These are phyloP conservation scores for Fusarium sp. DNA, from an alignment of 2,329 filamentous ascomycete species.

Conservation along the genomic window DNA sequence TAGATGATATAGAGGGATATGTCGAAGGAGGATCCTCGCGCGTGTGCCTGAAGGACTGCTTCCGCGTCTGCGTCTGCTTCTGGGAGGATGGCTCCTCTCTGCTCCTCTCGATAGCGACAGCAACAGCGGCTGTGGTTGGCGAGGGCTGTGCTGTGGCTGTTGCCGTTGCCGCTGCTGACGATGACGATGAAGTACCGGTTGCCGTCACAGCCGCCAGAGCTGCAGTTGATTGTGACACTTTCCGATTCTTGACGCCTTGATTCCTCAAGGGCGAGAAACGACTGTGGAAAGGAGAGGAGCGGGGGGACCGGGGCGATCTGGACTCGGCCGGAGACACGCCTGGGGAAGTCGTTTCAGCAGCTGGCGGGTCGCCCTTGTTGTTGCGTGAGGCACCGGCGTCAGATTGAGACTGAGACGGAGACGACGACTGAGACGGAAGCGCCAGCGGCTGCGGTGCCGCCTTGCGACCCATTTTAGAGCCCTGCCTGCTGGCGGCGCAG, in stretches of 20 bases:
- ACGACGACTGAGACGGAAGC: conserved; percentile 49
- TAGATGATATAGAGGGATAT: conserved; percentile 45
- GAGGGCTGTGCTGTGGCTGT: conserved; percentile 12
- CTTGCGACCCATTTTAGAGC: conserved; percentile 66
- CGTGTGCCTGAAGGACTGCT: conserved; percentile 42
- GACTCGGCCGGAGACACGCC: conserved; percentile 50
- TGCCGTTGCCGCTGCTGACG: conserved; percentile 2
- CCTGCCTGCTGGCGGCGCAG: conserved; percentile 43
- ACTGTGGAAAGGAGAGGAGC: conserved; percentile 59
- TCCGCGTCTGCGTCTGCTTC: conserved; percentile 37
- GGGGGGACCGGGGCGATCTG: conserved; percentile 58
- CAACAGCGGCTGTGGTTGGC: conserved; percentile 30
- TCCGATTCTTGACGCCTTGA: conserved; percentile 41
- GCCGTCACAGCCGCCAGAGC: conserved; percentile 23
- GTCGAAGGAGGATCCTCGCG: conserved; percentile 40
- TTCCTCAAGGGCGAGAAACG: conserved; percentile 53
- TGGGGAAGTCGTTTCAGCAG: conserved; percentile 47
- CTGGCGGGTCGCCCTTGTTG: conserved; percentile 46
- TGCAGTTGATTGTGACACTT: conserved; percentile 40
- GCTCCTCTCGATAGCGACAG: conserved; percentile 30
- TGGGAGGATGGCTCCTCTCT: conserved; percentile 37
- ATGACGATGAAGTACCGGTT: conserved; percentile 11
- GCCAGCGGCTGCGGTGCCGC: conserved; percentile 69
- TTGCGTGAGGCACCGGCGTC: conserved; percentile 51
- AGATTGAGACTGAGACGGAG: conserved; percentile 45